These are phyloP conservation scores for Ogataea angusta DNA, from an alignment of 805 yeast species.

Conservation along the genomic window DNA sequence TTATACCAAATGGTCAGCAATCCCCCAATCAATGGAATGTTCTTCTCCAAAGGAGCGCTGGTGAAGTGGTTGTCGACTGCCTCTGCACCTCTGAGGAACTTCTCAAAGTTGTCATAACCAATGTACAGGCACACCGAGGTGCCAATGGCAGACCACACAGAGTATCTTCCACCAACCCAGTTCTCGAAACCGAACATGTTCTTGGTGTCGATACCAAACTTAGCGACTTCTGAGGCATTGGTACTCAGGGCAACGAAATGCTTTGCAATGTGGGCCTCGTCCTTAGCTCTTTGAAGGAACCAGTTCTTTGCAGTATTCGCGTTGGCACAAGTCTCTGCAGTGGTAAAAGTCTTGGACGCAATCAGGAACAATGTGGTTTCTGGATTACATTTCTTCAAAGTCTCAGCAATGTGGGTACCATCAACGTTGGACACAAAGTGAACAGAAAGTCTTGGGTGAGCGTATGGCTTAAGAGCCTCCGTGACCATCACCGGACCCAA, in stretches of 20 bases:
- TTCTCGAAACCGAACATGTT: slow-evolving; percentile 98
- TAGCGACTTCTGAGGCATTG: slow-evolving; percentile 83
- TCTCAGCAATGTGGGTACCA: slow-evolving; percentile 95
- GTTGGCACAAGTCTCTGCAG: slow-evolving; percentile 96
- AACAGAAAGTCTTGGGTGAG: slow-evolving; percentile 67
- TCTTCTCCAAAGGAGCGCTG: slow-evolving; percentile 79
- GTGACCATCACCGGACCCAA: slow-evolving; percentile 99
- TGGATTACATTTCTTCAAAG: slow-evolving; percentile 70
- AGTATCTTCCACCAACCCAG: slow-evolving; percentile 99
- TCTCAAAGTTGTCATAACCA: slow-evolving; percentile 92
- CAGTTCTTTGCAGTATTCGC: slow-evolving; percentile 94
- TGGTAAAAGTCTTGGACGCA: slow-evolving; percentile 98
- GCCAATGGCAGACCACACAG: slow-evolving; percentile 99
- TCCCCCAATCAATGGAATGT: slow-evolving; percentile 93
- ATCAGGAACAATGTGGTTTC: slow-evolving; percentile 91
- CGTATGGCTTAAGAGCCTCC: slow-evolving; percentile 91
- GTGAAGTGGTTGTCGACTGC: slow-evolving; percentile 91
- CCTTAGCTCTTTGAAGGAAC: slow-evolving; percentile 68
- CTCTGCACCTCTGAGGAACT: slow-evolving; percentile 95
- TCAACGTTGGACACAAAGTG: slow-evolving; percentile 98
- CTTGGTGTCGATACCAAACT: slow-evolving; percentile 95
- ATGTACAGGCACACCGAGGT: slow-evolving; percentile 91
- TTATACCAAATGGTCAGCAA: slow-evolving; percentile 96
- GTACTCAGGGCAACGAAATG: slow-evolving; percentile 97
- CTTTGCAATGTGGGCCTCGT: slow-evolving; percentile 77